phyloP scores from a whole-genome alignment of 495 filamentous ascomycete genomes.

The Xylaria palmicola region DNA sequence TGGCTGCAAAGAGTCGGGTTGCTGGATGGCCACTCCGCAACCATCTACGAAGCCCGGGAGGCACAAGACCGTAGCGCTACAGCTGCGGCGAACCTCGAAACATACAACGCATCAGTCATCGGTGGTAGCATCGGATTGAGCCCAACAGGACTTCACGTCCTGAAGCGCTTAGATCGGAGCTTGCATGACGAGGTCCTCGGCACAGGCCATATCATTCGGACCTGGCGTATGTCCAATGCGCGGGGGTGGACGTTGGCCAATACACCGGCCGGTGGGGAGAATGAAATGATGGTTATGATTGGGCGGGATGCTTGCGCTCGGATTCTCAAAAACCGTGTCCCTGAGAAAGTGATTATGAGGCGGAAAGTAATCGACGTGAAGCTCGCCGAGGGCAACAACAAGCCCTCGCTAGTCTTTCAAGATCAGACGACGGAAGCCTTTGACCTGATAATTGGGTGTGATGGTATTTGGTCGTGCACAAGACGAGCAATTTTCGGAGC shows the following conservation, averaged over 20 bases:
- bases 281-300: constrained; percentile 10
- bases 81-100: background rate
- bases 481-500: constrained; percentile 45
- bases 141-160: constrained; percentile 10
- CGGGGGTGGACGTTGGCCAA: constrained; percentile 10
- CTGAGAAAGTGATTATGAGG: background rate
- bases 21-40: background rate
- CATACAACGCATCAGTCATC: constrained; percentile 11
- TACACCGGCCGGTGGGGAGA: background rate
- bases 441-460: constrained; percentile 60
- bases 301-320: constrained; percentile 12
- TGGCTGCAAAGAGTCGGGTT: constrained; percentile 7
- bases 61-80: background rate
- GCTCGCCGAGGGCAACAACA: constrained; percentile 14
- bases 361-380: constrained; percentile 14
- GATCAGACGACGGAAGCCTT: constrained; percentile 39
- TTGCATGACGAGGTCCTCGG: constrained; percentile 3
- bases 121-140: constrained; percentile 6
- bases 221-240: constrained; percentile 5
- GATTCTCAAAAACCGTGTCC: constrained; percentile 4
- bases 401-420: constrained; percentile 27
- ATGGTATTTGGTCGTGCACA: constrained; percentile 55
- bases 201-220: constrained; percentile 8
- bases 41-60: constrained; percentile 12
- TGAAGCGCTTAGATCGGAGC: constrained; percentile 3